A percentile compares a stretch with the other conserved stretches of the same genome.
Conservation (phyloP, 169 alveolate species). For the Plasmodium chabaudi region DNA sequence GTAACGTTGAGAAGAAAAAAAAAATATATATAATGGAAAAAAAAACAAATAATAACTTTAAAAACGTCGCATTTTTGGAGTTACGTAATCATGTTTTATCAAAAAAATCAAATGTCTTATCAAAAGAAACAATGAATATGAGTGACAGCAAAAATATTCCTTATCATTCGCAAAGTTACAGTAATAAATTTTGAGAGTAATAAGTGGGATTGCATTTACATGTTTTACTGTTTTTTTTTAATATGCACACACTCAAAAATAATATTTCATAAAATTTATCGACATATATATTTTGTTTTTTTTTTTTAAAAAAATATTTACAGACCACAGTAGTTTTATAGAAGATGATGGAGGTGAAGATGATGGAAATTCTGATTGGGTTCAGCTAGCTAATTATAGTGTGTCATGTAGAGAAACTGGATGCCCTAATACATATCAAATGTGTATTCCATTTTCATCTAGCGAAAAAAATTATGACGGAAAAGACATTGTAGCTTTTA, state of each 20-base stretch:
- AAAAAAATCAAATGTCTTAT: too few relatives aligned
- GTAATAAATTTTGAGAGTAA: neutral
- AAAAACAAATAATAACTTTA: neutral
- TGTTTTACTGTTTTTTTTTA: neutral
- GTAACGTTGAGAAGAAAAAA: constrained; percentile 3
- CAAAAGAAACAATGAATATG: too few relatives aligned
- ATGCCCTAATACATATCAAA: constrained; percentile 50
- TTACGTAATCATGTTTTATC: neutral
- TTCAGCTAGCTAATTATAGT: neutral
- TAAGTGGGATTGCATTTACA: neutral
- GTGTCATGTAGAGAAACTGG: constrained; percentile 53
- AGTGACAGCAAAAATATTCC: too few relatives aligned
- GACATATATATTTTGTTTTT: neutral
- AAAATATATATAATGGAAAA: neutral
- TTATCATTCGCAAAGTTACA: neutral
- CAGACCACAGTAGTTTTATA: constrained; percentile 16
- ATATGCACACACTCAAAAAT: neutral
- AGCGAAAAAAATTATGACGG: constrained; percentile 13
- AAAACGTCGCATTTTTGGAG: constrained; percentile 12
- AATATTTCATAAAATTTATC: neutral
- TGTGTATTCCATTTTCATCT: constrained; percentile 32
- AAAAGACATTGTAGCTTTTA: neutral
- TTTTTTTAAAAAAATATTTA: neutral
- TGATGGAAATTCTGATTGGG: neutral
- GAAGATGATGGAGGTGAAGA: constrained; percentile 8